Evolutionary conservation across 1,284 basidiomycete genomes (phyloP).

Genomic region (Malassezia sympodialis): DNA sequence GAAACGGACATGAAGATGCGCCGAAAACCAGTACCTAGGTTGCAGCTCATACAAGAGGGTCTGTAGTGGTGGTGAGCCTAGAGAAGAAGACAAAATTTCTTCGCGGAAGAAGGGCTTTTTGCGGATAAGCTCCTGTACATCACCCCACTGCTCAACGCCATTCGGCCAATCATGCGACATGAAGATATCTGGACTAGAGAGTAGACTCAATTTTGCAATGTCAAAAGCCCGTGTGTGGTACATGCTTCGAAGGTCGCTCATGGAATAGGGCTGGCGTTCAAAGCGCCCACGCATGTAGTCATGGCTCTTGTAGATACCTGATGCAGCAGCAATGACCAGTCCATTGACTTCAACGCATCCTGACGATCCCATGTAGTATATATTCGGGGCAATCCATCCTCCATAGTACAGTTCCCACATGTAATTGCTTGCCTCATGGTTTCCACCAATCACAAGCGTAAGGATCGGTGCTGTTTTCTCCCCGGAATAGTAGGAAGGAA

Average conservation of each 20-base stretch:
- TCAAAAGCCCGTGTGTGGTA: slow-evolving; percentile 87
- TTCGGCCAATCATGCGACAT: slow-evolving; percentile 96
- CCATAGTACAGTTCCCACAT: slow-evolving; percentile 75
- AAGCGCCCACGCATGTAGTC: slow-evolving; percentile 56
- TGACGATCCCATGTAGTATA: slow-evolving; percentile 88
- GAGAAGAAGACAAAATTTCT: slow-evolving; percentile 59
- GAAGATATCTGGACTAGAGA: slow-evolving; percentile 61
- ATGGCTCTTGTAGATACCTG: slow-evolving; percentile 78
- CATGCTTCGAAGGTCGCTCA: slow-evolving; percentile 64
- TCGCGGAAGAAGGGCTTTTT: slow-evolving; percentile 71
- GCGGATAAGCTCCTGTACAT: slow-evolving; percentile 59
- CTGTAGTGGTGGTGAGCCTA: slow-evolving; percentile 83
- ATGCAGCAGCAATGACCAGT: slow-evolving; percentile 73
- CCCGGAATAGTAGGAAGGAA: slow-evolving; percentile 70
- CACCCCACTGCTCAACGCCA: slow-evolving; percentile 70
- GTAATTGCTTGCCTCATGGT: slow-evolving; percentile 95
- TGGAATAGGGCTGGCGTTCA: slow-evolving; percentile 62
- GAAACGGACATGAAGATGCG: slow-evolving; percentile 76
- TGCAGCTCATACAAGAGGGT: slow-evolving; percentile 63
- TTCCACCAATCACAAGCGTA: slow-evolving; percentile 91
- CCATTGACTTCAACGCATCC: slow-evolving; percentile 74
- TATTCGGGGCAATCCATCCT: slow-evolving; percentile 74
- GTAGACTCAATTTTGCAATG: slow-evolving; percentile 67
- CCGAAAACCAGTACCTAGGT: slow-evolving; percentile 89
- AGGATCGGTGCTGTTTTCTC: slow-evolving; percentile 69